A percentile compares a stretch with the other conserved stretches of the same genome.
Evolutionary conservation across 176 grass and related monocot species (phyloP).

Genomic region (Rhipidocladum racemiflorum): DNA sequence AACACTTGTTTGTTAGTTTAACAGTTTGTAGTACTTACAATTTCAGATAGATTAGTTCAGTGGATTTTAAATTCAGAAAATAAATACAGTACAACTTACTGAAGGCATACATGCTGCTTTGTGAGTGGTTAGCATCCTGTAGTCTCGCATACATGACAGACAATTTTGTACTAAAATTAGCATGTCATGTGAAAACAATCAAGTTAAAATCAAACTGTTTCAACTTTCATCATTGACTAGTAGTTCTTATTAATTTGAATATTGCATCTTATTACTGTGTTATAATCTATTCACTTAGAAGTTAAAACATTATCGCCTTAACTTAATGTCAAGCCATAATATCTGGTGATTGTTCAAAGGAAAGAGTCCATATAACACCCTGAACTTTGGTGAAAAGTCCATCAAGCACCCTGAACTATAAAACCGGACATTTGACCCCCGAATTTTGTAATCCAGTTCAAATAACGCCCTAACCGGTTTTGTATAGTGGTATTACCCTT

Average conservation of each 20-base stretch:
- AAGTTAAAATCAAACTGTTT: not conserved
- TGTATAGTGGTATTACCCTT: too few species aligned
- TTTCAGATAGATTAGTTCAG: not conserved
- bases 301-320: not conserved
- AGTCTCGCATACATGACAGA: not conserved
- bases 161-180: not conserved
- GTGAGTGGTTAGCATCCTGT: not conserved
- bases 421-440: too few species aligned
- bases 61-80: not conserved
- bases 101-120: not conserved
- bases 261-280: not conserved
- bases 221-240: not conserved
- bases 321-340: not conserved
- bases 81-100: not conserved
- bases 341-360: not conserved
- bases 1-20: not conserved
- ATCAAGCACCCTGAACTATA: too few species aligned
- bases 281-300: not conserved
- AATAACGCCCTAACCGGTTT: too few species aligned
- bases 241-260: not conserved
- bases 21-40: not conserved
- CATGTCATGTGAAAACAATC: not conserved
- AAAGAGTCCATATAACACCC: not conserved
- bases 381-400: too few species aligned
- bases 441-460: too few species aligned